These are phyloP conservation scores for Theileria luwenshuni DNA, from an alignment of 169 alveolate genomes.

Conservation along the genomic window DNA sequence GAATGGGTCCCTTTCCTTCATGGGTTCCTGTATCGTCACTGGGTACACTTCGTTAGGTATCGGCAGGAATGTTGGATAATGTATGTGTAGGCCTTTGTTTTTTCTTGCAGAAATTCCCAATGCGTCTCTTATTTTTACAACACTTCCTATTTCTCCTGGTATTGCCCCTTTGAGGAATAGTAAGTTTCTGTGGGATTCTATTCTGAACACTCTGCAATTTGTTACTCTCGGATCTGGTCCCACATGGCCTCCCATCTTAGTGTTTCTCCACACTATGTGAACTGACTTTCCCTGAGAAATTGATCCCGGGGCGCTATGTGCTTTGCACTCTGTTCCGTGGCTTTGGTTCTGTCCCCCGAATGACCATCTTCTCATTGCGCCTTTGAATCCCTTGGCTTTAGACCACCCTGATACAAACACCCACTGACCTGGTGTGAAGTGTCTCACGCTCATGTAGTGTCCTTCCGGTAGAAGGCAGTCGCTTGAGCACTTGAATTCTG, in stretches of 20 bases:
- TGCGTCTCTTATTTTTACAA: constrained; percentile 84
- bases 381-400: constrained; percentile 83
- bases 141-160: constrained; percentile 79
- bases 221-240: constrained; percentile 86
- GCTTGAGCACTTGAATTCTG: constrained; percentile 84
- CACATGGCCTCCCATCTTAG: constrained; percentile 86
- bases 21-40: constrained; percentile 63
- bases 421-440: constrained; percentile 88
- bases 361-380: constrained; percentile 86
- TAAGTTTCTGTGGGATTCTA: constrained; percentile 78
- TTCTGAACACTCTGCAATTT: constrained; percentile 81
- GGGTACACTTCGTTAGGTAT: constrained; percentile 57
- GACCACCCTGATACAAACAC: constrained; percentile 85
- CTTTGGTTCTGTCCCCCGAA: constrained; percentile 82
- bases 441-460: constrained; percentile 81
- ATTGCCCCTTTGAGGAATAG: constrained; percentile 80
- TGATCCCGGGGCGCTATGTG: constrained; percentile 84
- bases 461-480: constrained; percentile 86
- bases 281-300: constrained; percentile 82
- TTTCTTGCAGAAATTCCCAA: constrained; percentile 78
- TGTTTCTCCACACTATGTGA: constrained; percentile 82
- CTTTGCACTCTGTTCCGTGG: constrained; percentile 86
- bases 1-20: constrained; percentile 68
- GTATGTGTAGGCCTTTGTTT: constrained; percentile 72
- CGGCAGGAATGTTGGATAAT: constrained; percentile 84